Base-by-base conservation (phyloP, 78 protist genomes). In the Polysphondylium violaceum region DNA sequence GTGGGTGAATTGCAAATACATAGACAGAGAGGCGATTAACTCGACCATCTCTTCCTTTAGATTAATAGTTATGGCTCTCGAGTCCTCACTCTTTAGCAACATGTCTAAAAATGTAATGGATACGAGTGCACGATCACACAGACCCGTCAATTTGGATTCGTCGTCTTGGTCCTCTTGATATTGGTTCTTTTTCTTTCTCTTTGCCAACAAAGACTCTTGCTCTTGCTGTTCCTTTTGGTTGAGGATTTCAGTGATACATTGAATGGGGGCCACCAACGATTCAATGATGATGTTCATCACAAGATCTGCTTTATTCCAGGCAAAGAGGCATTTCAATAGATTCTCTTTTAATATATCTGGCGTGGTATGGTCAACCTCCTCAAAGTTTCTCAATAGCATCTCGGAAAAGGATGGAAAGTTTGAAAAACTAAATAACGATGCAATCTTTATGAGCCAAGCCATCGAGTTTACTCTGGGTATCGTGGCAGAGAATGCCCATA, bases 291-390 rank as follows among this genome's bases (percentile, higher is more conserved):
- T 47, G 11, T 35, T 19, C 14, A 83, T 33, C 8, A 69, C 73
- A 14, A 58, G 40, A 8, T 41, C 38, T 55, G 78, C 74, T 14
- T 25, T 8, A 27, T 58, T 33, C 87, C 74, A 61, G 1, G 47
- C 19, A 29, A 83, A 83, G 21, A 83, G 40, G 43, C 81, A 27
- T 4, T 43, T 14, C 31, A 83, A 33, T 27, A 83, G 19, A 21
- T 68, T 69, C 33, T 83, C 81, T 43, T 83, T 68, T 12, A 69
- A 44, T 19, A 25, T 16, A 56, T 69, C 73, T 38, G 91, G 79
- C 58, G 91, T 69, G 17, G 91, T 58, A 31, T 60, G 29, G 59
- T 83, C 79, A 44, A 69, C 69, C 72, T 78, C 88, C 17, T 83
- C 14, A 43, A 83, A 69, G 23, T 83, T 67, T 25, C 58, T 25